A percentile compares a stretch with the other conserved stretches of the same genome.
Evolutionary conservation across 2,329 filamentous ascomycete genomes (phyloP).

Genomic region (Colletotrichum spaethianum): DNA sequence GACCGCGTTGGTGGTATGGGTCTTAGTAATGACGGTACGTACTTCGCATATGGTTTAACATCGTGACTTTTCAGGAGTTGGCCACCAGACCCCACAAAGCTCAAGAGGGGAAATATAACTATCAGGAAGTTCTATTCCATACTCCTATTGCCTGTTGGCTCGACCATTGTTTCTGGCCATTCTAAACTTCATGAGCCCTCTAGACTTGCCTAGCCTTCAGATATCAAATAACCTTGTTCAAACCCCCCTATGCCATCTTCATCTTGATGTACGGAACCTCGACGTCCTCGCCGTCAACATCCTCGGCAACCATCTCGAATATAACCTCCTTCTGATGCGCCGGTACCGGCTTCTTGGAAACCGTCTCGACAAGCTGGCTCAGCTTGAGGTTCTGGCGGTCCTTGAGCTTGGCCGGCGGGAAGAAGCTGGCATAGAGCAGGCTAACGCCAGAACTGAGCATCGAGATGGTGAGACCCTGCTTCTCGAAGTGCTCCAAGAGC

Average conservation of each 20-base stretch:
- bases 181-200: background rate
- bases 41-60: background rate
- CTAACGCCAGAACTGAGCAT: slow-evolving; percentile 99
- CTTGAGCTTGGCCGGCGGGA: slow-evolving; percentile 82
- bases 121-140: slow-evolving; percentile 13
- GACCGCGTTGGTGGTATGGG: slow-evolving; percentile 14
- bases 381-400: slow-evolving; percentile 87
- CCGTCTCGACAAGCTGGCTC: slow-evolving; percentile 87
- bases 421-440: slow-evolving; percentile 94
- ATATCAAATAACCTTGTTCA: slow-evolving; percentile 1
- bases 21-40: slow-evolving; percentile 22
- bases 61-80: background rate
- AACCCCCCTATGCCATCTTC: slow-evolving; percentile 68
- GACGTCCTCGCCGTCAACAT: slow-evolving; percentile 90
- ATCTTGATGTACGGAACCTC: slow-evolving; percentile 98
- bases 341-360: slow-evolving; percentile 93
- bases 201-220: background rate
- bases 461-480: slow-evolving; percentile 83
- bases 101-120: background rate
- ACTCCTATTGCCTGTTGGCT: background rate
- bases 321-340: slow-evolving; percentile 95
- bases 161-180: slow-evolving; percentile 2
- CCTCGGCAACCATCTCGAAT: slow-evolving; percentile 95
- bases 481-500: slow-evolving; percentile 86
- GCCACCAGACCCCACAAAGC: background rate